phyloP scores from a whole-genome alignment of 1,284 basidiomycete species.

The Anthracocystis panici-leucophaei region DNA sequence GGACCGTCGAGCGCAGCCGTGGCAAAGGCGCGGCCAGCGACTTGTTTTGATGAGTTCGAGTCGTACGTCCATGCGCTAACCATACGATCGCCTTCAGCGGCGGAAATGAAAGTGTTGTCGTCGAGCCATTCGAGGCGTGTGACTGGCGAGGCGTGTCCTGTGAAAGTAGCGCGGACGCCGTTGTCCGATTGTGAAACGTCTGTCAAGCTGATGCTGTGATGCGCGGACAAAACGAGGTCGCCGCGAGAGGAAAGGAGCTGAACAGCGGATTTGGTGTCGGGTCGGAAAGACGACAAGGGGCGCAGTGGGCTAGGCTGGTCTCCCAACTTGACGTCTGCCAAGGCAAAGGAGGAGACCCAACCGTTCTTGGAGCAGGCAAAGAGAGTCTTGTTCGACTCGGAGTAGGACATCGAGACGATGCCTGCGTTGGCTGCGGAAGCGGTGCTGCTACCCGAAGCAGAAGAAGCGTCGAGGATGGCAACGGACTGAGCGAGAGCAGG shows the following conservation, averaged over 20 bases:
- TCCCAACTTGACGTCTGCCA: constrained; percentile 41
- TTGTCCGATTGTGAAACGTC: constrained; percentile 22
- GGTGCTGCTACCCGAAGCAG: constrained; percentile 52
- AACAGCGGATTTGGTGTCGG: constrained; percentile 46
- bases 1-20: constrained; percentile 69
- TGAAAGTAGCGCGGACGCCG: constrained; percentile 34
- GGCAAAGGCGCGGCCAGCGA: constrained; percentile 51
- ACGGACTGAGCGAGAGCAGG: constrained; percentile 58
- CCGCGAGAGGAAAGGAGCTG: constrained; percentile 34
- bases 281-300: constrained; percentile 44
- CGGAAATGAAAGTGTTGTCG: constrained; percentile 75
- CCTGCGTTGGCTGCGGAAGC: constrained; percentile 41
- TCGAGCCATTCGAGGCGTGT: constrained; percentile 60
- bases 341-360: constrained; percentile 48
- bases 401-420: constrained; percentile 48
- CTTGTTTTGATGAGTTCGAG: constrained; percentile 49
- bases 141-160: constrained; percentile 63
- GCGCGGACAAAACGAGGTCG: constrained; percentile 47
- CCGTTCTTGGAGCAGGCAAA: constrained; percentile 56
- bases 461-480: constrained; percentile 52
- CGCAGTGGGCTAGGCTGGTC: constrained; percentile 22
- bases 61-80: constrained; percentile 76
- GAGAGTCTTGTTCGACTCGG: constrained; percentile 28
- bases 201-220: constrained; percentile 57
- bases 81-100: constrained; percentile 80